These are phyloP conservation scores for Juncus effusus DNA, from an alignment of 176 grass and related monocot genomes.

Conservation along the genomic window DNA sequence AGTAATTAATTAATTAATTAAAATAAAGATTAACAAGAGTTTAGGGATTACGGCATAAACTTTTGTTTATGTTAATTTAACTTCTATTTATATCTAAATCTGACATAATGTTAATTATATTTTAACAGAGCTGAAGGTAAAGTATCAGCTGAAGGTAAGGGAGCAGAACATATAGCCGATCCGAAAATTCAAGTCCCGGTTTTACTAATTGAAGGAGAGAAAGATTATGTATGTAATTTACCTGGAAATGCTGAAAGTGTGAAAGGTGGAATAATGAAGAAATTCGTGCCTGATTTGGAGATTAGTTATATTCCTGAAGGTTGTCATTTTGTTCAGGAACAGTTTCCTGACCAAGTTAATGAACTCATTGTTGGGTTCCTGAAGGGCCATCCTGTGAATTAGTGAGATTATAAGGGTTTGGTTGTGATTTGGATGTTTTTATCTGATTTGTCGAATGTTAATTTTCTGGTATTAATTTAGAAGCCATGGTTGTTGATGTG, in stretches of 20 bases:
- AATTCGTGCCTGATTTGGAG: conserved; percentile 51
- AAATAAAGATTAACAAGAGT: too few relatives aligned
- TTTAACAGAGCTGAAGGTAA: background rate
- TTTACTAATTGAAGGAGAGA: conserved; percentile 55
- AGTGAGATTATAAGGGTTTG: background rate
- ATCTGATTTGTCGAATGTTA: too few relatives aligned
- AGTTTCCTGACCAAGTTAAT: conserved; percentile 61
- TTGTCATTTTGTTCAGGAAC: conserved; percentile 64
- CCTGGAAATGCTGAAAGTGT: conserved; percentile 31
- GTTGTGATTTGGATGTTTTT: too few relatives aligned
- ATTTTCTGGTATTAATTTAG: too few relatives aligned
- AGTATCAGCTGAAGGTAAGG: background rate
- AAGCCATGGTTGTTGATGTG: too few relatives aligned
- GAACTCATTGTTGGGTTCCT: conserved; percentile 46
- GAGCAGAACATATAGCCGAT: conserved; percentile 28
- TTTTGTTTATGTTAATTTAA: background rate
- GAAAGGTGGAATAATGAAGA: conserved; percentile 37
- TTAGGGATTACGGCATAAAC: too few relatives aligned
- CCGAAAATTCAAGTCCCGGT: conserved; percentile 53
- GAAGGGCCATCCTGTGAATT: conserved; percentile 34
- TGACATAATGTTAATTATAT: background rate
- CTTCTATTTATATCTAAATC: background rate
- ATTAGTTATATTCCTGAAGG: conserved; percentile 55
- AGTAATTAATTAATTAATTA: too few relatives aligned
- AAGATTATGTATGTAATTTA: conserved; percentile 52